Evolutionary conservation across 2,329 filamentous ascomycete species (phyloP).

Genomic region (Diplodia mutila): DNA sequence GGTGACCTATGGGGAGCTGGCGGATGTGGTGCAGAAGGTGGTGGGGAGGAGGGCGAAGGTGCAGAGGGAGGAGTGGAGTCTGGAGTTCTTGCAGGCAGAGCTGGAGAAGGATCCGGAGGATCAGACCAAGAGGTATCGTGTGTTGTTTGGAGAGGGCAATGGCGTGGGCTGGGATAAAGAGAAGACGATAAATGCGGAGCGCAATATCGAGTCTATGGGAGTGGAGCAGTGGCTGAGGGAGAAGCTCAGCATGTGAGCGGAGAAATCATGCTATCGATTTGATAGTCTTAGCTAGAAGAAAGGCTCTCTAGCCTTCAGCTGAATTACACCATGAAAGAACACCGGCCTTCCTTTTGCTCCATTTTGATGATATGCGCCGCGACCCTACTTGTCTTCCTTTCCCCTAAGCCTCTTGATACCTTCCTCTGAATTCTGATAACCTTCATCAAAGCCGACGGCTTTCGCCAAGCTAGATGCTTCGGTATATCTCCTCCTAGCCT

Average conservation of each 20-base stretch:
- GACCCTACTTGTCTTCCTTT: constrained; percentile 7
- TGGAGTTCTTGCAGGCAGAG: constrained; percentile 51
- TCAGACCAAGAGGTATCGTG: constrained; percentile 61
- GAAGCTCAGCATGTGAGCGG: constrained; percentile 26
- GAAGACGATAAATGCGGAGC: constrained; percentile 57
- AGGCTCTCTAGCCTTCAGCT: neutral
- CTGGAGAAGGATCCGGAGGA: constrained; percentile 53
- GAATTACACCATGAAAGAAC: neutral
- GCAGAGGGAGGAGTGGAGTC: constrained; percentile 55
- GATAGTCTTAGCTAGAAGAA: neutral
- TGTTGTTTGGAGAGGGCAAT: constrained; percentile 62
- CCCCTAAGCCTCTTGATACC: constrained; percentile 43
- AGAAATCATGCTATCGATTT: neutral
- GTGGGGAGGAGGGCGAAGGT: constrained; percentile 45
- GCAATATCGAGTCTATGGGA: constrained; percentile 51
- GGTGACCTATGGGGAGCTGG: constrained; percentile 59
- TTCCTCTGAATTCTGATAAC: constrained; percentile 46
- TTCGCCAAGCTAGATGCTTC: constrained; percentile 66
- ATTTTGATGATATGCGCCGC: neutral
- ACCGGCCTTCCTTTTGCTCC: neutral
- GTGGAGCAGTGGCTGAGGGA: constrained; percentile 46
- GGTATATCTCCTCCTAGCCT: constrained; percentile 70
- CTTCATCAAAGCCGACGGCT: constrained; percentile 53
- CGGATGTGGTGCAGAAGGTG: constrained; percentile 55
- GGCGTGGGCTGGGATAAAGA: constrained; percentile 64